phyloP scores from a whole-genome alignment of 2,329 filamentous ascomycete genomes.

The Juglanconis juglandina region DNA sequence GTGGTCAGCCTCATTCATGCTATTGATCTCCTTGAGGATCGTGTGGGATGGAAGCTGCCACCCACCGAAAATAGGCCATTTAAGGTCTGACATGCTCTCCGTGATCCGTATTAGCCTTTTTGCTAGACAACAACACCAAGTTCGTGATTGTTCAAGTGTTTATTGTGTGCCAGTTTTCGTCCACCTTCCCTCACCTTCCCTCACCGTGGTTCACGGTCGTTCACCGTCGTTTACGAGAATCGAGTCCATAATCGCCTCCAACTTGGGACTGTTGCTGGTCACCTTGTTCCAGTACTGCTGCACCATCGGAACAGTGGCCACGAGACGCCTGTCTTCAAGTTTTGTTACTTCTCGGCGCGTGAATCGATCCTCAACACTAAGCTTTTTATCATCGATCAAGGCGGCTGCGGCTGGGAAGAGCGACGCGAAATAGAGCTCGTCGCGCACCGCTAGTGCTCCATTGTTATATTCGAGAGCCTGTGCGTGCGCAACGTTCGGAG shows the following conservation, averaged over 20 bases:
- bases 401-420: slow-evolving; percentile 5
- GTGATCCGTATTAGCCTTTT: too few relatives aligned
- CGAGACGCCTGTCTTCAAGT: background rate
- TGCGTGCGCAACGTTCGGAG: background rate
- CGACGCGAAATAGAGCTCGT: slow-evolving; percentile 9
- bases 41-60: too few relatives aligned
- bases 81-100: too few relatives aligned
- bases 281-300: background rate
- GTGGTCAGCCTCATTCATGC: background rate
- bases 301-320: background rate
- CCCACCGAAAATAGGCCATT: too few relatives aligned
- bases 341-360: background rate
- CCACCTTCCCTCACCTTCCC: too few relatives aligned
- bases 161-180: too few relatives aligned
- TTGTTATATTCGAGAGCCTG: background rate
- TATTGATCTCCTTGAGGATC: slow-evolving; percentile 2
- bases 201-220: too few relatives aligned
- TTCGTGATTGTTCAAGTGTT: too few relatives aligned
- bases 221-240: too few relatives aligned
- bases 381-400: background rate
- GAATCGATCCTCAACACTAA: background rate
- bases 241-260: background rate
- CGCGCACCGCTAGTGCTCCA: background rate
- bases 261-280: slow-evolving; percentile 1
- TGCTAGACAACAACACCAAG: too few relatives aligned